These are phyloP conservation scores for Eruca vesicaria DNA, from an alignment of 441 rosid genomes.

Conservation along the genomic window DNA sequence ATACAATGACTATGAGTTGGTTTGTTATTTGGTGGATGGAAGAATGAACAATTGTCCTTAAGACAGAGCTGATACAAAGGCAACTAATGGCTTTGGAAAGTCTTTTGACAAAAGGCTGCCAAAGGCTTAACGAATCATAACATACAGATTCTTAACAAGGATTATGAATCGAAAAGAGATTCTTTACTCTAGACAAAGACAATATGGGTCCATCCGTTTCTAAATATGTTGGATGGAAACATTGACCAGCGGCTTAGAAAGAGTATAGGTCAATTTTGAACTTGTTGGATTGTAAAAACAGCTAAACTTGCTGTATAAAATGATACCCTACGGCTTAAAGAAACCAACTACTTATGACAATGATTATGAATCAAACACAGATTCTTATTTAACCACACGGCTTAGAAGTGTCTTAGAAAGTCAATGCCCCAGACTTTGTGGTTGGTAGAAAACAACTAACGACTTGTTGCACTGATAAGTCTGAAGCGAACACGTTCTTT, in stretches of 20 bases:
- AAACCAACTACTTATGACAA: neutral
- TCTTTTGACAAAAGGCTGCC: neutral
- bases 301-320: no score
- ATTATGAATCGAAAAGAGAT: neutral
- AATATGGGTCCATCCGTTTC: no score
- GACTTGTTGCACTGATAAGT: no score
- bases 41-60: neutral
- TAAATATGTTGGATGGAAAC: no score
- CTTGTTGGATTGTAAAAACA: no score
- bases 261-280: no score
- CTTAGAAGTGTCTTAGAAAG: neutral
- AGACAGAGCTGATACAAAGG: neutral
- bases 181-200: no score
- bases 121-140: neutral
- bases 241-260: no score
- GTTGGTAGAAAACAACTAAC: no score
- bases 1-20: neutral
- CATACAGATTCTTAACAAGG: neutral
- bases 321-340: neutral
- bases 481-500: no score
- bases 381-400: neutral
- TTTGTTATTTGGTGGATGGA: neutral
- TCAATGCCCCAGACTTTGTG: neutral
- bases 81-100: neutral
- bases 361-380: neutral